A percentile compares a stretch with the other conserved stretches of the same genome.
Conservation (phyloP, 1,139 yeast species). For the Magnusiomyces fungicola region DNA sequence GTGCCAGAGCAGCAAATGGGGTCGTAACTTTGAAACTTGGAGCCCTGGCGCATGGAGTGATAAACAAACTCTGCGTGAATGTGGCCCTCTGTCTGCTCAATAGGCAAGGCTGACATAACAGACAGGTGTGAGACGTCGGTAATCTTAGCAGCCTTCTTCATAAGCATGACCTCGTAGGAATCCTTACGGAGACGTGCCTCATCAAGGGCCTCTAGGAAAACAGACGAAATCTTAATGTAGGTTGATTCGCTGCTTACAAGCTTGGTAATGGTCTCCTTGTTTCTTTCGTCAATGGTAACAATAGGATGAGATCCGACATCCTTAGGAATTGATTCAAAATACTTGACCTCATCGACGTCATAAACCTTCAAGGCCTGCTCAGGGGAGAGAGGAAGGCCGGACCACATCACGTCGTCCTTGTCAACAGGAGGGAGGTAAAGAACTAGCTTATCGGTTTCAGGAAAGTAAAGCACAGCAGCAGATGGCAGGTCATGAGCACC, state of each 20-base stretch:
- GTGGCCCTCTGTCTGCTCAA: slow-evolving; percentile 82
- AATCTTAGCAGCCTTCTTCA: slow-evolving; percentile 74
- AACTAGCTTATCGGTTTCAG: slow-evolving; percentile 48
- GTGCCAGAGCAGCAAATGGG: slow-evolving; percentile 96
- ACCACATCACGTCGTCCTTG: slow-evolving; percentile 92
- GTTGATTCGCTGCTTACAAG: background rate
- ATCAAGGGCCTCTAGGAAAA: slow-evolving; percentile 54
- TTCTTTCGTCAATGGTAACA: slow-evolving; percentile 34
- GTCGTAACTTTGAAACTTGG: slow-evolving; percentile 81
- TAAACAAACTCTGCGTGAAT: slow-evolving; percentile 92
- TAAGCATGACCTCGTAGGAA: slow-evolving; percentile 62
- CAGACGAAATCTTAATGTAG: background rate
- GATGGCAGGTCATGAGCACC: slow-evolving; percentile 79
- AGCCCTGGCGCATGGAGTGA: slow-evolving; percentile 90
- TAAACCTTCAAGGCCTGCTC: slow-evolving; percentile 57
- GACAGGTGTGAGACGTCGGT: slow-evolving; percentile 86
- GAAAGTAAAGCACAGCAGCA: slow-evolving; percentile 55
- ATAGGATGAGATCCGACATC: slow-evolving; percentile 23
- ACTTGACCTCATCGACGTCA: slow-evolving; percentile 78
- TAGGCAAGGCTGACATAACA: slow-evolving; percentile 87
- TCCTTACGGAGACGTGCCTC: slow-evolving; percentile 84
- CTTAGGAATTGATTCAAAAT: slow-evolving; percentile 23
- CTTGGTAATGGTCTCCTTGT: background rate
- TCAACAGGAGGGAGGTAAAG: slow-evolving; percentile 79
- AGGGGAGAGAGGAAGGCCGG: slow-evolving; percentile 72